A percentile compares a stretch with the other conserved stretches of the same genome.
Evolutionary conservation across 2,329 filamentous ascomycete genomes (phyloP).

Genomic region (Aspergillus aculeatus): DNA sequence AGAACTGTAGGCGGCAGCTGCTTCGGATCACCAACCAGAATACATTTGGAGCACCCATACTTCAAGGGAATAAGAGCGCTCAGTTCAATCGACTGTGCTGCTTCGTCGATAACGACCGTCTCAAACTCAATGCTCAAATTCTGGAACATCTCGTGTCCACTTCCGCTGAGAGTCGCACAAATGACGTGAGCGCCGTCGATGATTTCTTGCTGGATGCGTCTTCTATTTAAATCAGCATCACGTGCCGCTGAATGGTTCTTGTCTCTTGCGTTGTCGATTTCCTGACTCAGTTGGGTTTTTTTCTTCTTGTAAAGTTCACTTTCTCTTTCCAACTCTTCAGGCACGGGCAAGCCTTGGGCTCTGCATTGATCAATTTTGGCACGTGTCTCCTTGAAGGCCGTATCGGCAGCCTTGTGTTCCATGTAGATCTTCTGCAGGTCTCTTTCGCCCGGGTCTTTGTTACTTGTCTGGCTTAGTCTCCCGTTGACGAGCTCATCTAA

Average conservation of each 20-base stretch:
- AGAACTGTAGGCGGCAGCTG: conserved; percentile 94
- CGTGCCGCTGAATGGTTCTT: conserved; percentile 77
- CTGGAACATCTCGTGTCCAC: conserved; percentile 96
- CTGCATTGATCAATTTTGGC: conserved; percentile 69
- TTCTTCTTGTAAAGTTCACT: conserved; percentile 75
- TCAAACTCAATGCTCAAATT: conserved; percentile 94
- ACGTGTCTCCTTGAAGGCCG: conserved; percentile 68
- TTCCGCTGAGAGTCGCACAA: conserved; percentile 91
- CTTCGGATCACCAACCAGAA: conserved; percentile 96
- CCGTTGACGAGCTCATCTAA: conserved; percentile 86
- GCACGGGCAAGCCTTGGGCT: conserved; percentile 47
- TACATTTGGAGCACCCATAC: conserved; percentile 94
- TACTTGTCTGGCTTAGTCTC: conserved; percentile 56
- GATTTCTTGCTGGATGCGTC: conserved; percentile 84
- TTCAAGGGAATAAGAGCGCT: conserved; percentile 95
- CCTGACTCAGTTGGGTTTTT: conserved; percentile 72
- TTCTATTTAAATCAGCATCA: conserved; percentile 80
- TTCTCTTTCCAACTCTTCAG: conserved; percentile 64
- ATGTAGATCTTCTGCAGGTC: conserved; percentile 68
- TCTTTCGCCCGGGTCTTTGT: conserved; percentile 48
- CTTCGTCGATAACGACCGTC: conserved; percentile 97
- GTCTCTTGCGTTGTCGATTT: conserved; percentile 85
- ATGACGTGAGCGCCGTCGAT: conserved; percentile 88
- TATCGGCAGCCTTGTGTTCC: conserved; percentile 60
- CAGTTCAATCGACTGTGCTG: conserved; percentile 95